Conservation (phyloP, 1,139 yeast genomes). For the Yamadazyma mexicana region DNA sequence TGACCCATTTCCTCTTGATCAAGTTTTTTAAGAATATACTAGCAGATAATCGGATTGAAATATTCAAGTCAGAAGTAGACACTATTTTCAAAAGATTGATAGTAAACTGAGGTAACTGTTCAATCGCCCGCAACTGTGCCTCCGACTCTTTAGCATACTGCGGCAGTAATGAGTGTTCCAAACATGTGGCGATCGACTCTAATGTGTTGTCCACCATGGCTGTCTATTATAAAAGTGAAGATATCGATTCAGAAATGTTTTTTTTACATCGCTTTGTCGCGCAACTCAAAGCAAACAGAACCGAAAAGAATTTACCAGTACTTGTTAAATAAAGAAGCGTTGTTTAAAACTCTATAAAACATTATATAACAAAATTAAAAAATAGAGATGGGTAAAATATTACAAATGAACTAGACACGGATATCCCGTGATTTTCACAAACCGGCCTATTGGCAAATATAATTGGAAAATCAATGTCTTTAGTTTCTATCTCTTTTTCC, state of each 20-base stretch:
- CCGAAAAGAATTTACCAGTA: background rate
- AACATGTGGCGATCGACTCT: conserved; percentile 43
- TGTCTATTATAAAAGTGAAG: background rate
- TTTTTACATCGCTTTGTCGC: background rate
- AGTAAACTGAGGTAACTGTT: conserved; percentile 70
- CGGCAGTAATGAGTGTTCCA: conserved; percentile 53
- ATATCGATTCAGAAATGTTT: background rate
- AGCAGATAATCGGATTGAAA: conserved; percentile 76
- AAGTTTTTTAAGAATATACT: conserved; percentile 90
- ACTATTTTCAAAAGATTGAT: conserved; percentile 74
- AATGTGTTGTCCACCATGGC: conserved; percentile 38
- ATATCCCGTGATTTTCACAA: no score
- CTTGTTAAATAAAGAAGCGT: background rate
- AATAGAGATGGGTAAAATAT: background rate
- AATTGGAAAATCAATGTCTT: no score
- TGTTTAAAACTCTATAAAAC: conserved; percentile 2
- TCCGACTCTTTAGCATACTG: conserved; percentile 63
- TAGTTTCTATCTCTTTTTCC: no score
- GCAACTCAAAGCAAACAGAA: background rate
- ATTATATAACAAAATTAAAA: background rate
- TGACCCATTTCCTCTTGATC: conserved; percentile 82
- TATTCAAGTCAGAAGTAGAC: conserved; percentile 56
- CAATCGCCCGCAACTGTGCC: conserved; percentile 56
- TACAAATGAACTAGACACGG: no score
- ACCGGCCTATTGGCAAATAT: no score